Conservation (phyloP, 202 grass and related monocot species). For the Digitaria exilis region DNA sequence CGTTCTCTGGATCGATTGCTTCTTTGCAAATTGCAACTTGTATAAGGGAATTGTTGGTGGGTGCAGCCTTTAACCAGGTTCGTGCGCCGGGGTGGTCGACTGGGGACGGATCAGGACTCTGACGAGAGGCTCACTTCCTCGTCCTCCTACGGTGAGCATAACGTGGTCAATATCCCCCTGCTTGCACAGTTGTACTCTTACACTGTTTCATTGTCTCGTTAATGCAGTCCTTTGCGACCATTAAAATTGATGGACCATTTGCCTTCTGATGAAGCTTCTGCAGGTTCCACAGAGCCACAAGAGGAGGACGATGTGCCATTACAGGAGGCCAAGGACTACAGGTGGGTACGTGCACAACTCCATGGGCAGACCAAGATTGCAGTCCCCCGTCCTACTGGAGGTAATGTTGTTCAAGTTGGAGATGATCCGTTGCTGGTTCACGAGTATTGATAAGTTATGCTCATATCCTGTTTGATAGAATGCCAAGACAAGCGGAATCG, state of each 20-base stretch:
- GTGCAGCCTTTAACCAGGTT: conserved; percentile 61
- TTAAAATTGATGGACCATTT: conserved; percentile 9
- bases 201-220: background rate
- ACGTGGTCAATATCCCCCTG: conserved; percentile 6
- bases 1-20: background rate
- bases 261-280: conserved; percentile 46
- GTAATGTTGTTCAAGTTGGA: conserved; percentile 31
- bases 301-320: conserved; percentile 27
- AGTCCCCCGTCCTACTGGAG: conserved; percentile 29
- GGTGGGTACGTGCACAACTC: conserved; percentile 16
- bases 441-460: background rate
- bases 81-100: conserved; percentile 39
- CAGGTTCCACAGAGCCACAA: conserved; percentile 34
- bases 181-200: conserved; percentile 43
- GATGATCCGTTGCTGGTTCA: background rate
- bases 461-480: conserved; percentile 39
- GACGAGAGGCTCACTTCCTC: conserved; percentile 35
- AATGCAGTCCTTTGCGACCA: conserved; percentile 17
- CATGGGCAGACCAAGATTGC: conserved; percentile 28
- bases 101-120: conserved; percentile 42
- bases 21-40: background rate
- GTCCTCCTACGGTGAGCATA: conserved; percentile 47
- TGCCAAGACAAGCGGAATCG: conserved; percentile 28
- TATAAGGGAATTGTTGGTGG: background rate
- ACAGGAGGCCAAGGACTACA: conserved; percentile 29